Evolutionary conservation across 306 rosid genomes (phyloP), one percentile per base, ranked within the genome.

Genomic region (Casuarina equisetifolia): DNA sequence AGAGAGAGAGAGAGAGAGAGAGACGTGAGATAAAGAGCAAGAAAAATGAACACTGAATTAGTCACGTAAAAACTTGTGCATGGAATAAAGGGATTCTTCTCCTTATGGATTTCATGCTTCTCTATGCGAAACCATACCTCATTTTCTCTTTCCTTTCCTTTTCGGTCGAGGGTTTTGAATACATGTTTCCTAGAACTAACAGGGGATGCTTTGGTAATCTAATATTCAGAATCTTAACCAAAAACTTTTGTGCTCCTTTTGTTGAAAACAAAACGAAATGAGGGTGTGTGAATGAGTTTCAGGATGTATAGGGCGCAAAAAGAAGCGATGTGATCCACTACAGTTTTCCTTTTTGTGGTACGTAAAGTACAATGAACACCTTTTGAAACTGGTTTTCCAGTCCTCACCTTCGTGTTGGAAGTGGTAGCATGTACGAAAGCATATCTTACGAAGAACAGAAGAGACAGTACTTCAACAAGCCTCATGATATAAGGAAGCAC

Each of bases 341-440:
- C 32, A 25, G 32, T 25, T 25, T 25, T 25, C 32, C 32, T 25
- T 25, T 25, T 25, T 25, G 32, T 25, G 32, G 32, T 25, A 25
- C 32, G 32, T 25, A 25, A 25, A 25, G 0, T 25, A 25, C 32
- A 25, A 25, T 25, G 32, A 25, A 25, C 32, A 25, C 32, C 32
- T 25, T 25, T 25, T 25, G 32, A 25, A 25, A 25, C 32, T 25
- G 25, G 66, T 6, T 58, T 15, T 17, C 68, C 32, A 12, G 16
- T 61, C 20, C 69, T 3, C 69, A 89, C 93, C 92, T 88, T 83
- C 3, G 71, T 82, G 58, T 53, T 42, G 6, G 77, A 12, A 83
- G 73, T 72, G 74, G 85, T 85, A 74, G 85, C 92, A 88, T 83
- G 36, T 35, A 75, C 86, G 69, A 80, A 70, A 75, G 82, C 45